Evolutionary conservation across 805 yeast species (phyloP).

Genomic region (Schwanniomyces occidentalis): DNA sequence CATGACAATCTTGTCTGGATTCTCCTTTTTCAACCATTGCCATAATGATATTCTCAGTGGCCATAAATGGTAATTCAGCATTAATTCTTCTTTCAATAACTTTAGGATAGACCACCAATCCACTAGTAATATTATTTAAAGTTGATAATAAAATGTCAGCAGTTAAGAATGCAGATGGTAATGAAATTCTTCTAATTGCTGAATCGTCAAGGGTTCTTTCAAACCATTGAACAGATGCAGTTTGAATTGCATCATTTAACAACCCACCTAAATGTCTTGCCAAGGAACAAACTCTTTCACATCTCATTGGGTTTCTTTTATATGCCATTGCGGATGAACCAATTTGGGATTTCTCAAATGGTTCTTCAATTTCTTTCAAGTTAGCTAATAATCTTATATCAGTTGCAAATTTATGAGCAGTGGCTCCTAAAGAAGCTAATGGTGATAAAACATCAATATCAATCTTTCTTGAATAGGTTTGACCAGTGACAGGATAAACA

Average conservation of each 20-base stretch:
- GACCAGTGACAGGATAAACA: conserved; percentile 98
- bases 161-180: conserved; percentile 95
- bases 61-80: conserved; percentile 98
- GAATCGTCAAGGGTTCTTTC: conserved; percentile 98
- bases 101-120: conserved; percentile 97
- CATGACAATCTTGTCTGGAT: conserved; percentile 98
- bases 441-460: conserved; percentile 94
- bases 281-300: conserved; percentile 98
- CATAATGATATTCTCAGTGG: conserved; percentile 98
- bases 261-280: conserved; percentile 93
- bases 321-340: conserved; percentile 99
- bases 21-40: conserved; percentile 99
- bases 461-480: conserved; percentile 97
- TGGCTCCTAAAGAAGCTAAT: conserved; percentile 89
- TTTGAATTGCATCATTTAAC: conserved; percentile 90
- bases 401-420: conserved; percentile 97
- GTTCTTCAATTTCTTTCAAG: conserved; percentile 96
- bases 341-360: conserved; percentile 97
- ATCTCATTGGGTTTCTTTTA: conserved; percentile 99
- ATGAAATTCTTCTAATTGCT: conserved; percentile 94
- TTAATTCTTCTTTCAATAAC: conserved; percentile 95
- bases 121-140: conserved; percentile 86
- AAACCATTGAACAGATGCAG: conserved; percentile 98
- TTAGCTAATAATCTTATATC: conserved; percentile 94
- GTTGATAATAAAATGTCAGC: conserved; percentile 92